phyloP scores from a whole-genome alignment of 2,329 filamentous ascomycete genomes.

The Delphinella strobiligena region DNA sequence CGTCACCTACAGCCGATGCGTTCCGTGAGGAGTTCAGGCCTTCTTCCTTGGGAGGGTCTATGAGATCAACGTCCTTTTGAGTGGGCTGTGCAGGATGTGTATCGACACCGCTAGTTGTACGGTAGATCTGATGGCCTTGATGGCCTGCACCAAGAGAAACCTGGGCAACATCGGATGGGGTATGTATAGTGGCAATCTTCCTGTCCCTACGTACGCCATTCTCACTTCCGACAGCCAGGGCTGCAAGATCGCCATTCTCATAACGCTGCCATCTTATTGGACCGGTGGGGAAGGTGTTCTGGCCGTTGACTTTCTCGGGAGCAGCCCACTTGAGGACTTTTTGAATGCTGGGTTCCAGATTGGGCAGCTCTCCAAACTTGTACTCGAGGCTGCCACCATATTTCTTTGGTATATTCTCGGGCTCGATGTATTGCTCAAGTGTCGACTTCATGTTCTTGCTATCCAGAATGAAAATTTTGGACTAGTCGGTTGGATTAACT shows the following conservation, averaged over 20 bases:
- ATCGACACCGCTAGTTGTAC: slow-evolving; percentile 12
- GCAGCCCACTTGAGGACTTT: slow-evolving; percentile 29
- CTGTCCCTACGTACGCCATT: slow-evolving; percentile 27
- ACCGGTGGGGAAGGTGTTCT: slow-evolving; percentile 33
- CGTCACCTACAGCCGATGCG: too few relatives aligned
- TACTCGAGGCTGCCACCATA: slow-evolving; percentile 85
- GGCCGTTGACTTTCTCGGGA: slow-evolving; percentile 14
- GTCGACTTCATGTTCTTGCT: slow-evolving; percentile 62
- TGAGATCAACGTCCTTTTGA: slow-evolving; percentile 1
- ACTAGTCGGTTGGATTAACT: slow-evolving; percentile 26
- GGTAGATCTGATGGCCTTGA: slow-evolving; percentile 4
- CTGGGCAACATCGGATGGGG: not conserved
- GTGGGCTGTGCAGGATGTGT: slow-evolving; percentile 15
- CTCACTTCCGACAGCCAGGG: slow-evolving; percentile 32
- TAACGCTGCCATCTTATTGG: slow-evolving; percentile 33
- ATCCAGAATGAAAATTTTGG: slow-evolving; percentile 87
- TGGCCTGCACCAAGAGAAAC: not conserved
- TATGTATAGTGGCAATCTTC: slow-evolving; percentile 27
- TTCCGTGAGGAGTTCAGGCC: too few relatives aligned
- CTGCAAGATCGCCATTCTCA: slow-evolving; percentile 30
- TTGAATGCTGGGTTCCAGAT: slow-evolving; percentile 49
- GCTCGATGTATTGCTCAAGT: slow-evolving; percentile 69
- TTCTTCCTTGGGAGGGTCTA: slow-evolving; percentile 1
- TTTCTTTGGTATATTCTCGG: slow-evolving; percentile 70
- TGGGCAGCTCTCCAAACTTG: slow-evolving; percentile 61